Conservation (phyloP, 2,329 filamentous ascomycete species). For the Calonectria ilicicola region DNA sequence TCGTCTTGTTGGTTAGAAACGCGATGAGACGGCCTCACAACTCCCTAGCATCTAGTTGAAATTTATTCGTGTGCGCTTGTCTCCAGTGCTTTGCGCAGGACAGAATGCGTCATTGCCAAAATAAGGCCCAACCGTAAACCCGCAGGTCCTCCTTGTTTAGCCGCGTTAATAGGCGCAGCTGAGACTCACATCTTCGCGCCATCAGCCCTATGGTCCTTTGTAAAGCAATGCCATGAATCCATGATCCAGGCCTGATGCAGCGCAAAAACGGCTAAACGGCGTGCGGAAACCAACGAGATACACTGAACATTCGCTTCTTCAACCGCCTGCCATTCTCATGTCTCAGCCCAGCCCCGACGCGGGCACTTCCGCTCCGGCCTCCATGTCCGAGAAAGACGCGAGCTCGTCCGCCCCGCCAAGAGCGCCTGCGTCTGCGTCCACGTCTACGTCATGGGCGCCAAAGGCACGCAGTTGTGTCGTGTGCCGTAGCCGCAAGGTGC, state of each 20-base stretch:
- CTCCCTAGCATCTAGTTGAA: too few relatives aligned
- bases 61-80: background rate
- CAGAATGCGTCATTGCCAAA: too few relatives aligned
- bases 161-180: background rate
- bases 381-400: slow-evolving; percentile 40
- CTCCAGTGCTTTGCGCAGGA: background rate
- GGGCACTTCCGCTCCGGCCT: slow-evolving; percentile 31
- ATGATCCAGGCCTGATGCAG: background rate
- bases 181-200: background rate
- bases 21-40: background rate
- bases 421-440: slow-evolving; percentile 23
- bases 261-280: background rate
- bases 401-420: slow-evolving; percentile 20
- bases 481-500: slow-evolving; percentile 67
- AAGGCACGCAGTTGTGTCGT: slow-evolving; percentile 62
- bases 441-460: background rate
- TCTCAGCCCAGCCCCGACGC: slow-evolving; percentile 7
- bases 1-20: too few relatives aligned
- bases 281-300: background rate
- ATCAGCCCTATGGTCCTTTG: background rate
- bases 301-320: background rate
- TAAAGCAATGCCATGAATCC: background rate
- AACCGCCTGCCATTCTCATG: background rate
- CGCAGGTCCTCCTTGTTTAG: background rate
- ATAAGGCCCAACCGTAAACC: background rate